Base-by-base conservation (phyloP, 2,329 filamentous ascomycete species). In the Fusarium verticillioides region DNA sequence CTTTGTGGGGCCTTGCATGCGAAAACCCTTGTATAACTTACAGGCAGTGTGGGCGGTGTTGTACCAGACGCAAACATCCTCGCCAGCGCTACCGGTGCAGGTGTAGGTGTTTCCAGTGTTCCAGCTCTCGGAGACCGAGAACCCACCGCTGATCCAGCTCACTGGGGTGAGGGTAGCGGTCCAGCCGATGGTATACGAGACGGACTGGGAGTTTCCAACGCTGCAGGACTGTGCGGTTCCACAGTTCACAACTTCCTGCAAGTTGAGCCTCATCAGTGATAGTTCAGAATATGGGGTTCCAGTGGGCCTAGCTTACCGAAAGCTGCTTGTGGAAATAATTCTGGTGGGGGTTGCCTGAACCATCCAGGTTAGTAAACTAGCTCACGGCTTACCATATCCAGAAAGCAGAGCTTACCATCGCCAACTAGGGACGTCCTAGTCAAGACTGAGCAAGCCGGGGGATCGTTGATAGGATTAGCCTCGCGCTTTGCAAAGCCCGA, bases 251-350 rank as follows among this genome's bases (percentile, higher is more conserved):
- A 44, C 50, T 12, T 62, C 59, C 54, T 58, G 15, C 26, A 18
- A 13, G n/a, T 36, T 47, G 18, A 49, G 30, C n/a, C 39, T 34
- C 39, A 34, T 57, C 18, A 46, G 30, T 19, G 11, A 21, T 34
- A 26, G 30, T 34, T 34, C 30, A 13, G 5, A 26, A 13, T 15
- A 49, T n/a, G 23, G 16, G 13, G 30, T 30, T 36, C 16, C 19
- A 16, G 12, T 5, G 19, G 23, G 13, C 7, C 23, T 26, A 10
- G 15, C 10, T 21, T 58, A 58, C 54, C 5, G 59, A 62, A 30
- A 62, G 59, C 21, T 62, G 59, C 13, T 62, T 62, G 15, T 58
- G 50, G 50, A 58, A 62, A 30, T 62, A 62, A 32, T 62, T 58
- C 19, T 62, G 59, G 32, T 62, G 50, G 18, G 59, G 59, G 1